Percentiles rank a stretch among this genome's conserved stretches.
These are phyloP conservation scores for Orbilia javanica DNA, from an alignment of 2,329 filamentous ascomycete species.

Conservation along the genomic window DNA sequence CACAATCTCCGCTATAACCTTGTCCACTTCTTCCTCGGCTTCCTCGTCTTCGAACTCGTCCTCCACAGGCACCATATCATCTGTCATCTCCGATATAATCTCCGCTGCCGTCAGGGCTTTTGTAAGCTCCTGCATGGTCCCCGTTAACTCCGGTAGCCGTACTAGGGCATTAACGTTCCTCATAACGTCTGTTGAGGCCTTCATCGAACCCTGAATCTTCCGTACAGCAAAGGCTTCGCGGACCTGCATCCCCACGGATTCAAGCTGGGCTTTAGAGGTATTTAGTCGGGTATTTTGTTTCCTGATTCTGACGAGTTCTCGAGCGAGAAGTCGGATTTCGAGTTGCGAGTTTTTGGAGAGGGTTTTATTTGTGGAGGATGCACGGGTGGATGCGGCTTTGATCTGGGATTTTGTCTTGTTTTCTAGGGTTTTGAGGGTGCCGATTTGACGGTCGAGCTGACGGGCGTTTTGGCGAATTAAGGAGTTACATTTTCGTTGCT, in stretches of 20 bases:
- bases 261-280: conserved; percentile 90
- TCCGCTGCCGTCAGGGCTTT: conserved; percentile 92
- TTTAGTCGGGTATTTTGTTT: conserved; percentile 79
- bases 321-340: conserved; percentile 88
- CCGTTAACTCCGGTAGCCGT: conserved; percentile 84
- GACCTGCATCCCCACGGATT: conserved; percentile 96
- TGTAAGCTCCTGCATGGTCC: conserved; percentile 88
- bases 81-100: conserved; percentile 97
- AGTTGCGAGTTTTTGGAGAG: conserved; percentile 77
- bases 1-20: conserved; percentile 89
- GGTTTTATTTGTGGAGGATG: conserved; percentile 69
- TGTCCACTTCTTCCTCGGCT: conserved; percentile 85
- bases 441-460: conserved; percentile 93
- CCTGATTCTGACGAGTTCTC: conserved; percentile 85
- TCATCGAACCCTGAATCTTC: conserved; percentile 94
- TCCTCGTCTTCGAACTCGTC: conserved; percentile 80
- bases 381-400: conserved; percentile 80
- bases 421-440: conserved; percentile 81
- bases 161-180: conserved; percentile 92
- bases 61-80: conserved; percentile 83
- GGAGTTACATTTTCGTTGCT: conserved; percentile 96
- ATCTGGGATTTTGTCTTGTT: conserved; percentile 87
- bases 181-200: conserved; percentile 90
- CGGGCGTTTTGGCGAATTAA: conserved; percentile 91
- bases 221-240: conserved; percentile 94